Evolutionary conservation across 108 stramenopile genomes (phyloP).

Genomic region (Pseudonitzschia pungens): DNA sequence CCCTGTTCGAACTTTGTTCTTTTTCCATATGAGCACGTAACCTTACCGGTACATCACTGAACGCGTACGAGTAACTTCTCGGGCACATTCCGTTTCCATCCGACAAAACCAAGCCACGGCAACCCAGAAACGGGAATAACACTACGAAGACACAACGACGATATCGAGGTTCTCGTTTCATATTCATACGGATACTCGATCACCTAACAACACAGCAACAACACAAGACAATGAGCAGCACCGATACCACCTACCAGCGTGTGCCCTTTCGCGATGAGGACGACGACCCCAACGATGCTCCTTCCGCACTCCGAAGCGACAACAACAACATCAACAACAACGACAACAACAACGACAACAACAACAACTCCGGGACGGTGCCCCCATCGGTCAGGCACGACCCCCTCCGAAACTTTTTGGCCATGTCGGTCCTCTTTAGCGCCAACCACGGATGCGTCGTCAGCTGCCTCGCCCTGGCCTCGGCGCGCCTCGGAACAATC

Average conservation of each 20-base stretch:
- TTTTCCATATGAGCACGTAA: too few relatives aligned
- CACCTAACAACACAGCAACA: too few relatives aligned
- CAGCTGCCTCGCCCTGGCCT: conserved; percentile 57
- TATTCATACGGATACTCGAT: too few relatives aligned
- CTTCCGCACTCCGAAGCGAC: background rate
- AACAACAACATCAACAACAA: background rate
- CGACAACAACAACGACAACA: background rate
- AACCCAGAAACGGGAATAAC: too few relatives aligned
- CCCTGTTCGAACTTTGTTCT: too few relatives aligned
- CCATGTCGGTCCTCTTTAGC: conserved; percentile 58
- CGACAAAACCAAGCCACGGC: too few relatives aligned
- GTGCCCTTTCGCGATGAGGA: background rate
- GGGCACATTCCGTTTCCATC: too few relatives aligned
- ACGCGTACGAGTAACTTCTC: too few relatives aligned
- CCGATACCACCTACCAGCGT: background rate
- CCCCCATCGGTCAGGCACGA: background rate
- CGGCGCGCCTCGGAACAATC: conserved; percentile 52
- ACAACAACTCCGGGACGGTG: background rate
- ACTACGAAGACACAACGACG: too few relatives aligned
- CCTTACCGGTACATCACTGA: too few relatives aligned
- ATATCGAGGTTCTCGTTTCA: too few relatives aligned
- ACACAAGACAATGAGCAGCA: background rate
- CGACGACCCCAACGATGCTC: background rate
- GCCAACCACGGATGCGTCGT: conserved; percentile 67
- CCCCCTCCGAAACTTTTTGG: conserved; percentile 40